phyloP scores from a whole-genome alignment of 1,284 basidiomycete genomes.

The Fomitiporia mediterranea region DNA sequence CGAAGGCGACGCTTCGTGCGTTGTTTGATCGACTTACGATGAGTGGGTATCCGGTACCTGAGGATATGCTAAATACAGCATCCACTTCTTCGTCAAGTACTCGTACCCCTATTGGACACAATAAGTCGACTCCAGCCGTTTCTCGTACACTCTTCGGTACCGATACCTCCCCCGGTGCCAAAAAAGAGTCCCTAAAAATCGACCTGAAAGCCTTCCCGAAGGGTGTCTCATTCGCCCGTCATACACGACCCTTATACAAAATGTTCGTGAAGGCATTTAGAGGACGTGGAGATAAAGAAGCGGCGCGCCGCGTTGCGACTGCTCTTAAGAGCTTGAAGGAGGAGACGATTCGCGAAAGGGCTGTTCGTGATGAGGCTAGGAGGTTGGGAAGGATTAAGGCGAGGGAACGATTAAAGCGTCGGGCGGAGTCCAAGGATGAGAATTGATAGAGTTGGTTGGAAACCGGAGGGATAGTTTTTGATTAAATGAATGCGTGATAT shows the following conservation, averaged over 20 bases:
- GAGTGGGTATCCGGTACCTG: slow-evolving; percentile 47
- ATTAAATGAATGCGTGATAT: no score
- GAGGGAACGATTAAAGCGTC: not conserved
- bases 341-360: not conserved
- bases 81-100: not conserved
- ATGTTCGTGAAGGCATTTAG: slow-evolving; percentile 66
- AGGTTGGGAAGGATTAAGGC: slow-evolving; percentile 9
- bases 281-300: slow-evolving; percentile 44
- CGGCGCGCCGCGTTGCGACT: slow-evolving; percentile 48
- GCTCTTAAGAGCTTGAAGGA: slow-evolving; percentile 35
- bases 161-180: not conserved
- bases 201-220: slow-evolving; percentile 30
- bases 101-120: not conserved
- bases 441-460: not conserved
- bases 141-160: slow-evolving; percentile 21
- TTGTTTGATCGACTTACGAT: slow-evolving; percentile 59
- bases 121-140: not conserved
- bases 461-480: not conserved
- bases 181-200: slow-evolving; percentile 26
- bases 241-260: slow-evolving; percentile 60
- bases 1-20: slow-evolving; percentile 38
- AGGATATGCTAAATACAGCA: not conserved
- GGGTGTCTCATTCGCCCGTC: slow-evolving; percentile 46
- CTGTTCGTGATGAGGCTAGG: not conserved
- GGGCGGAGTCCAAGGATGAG: not conserved